Base-by-base conservation (phyloP, 441 rosid species). In the Euphorbia celastroides region DNA sequence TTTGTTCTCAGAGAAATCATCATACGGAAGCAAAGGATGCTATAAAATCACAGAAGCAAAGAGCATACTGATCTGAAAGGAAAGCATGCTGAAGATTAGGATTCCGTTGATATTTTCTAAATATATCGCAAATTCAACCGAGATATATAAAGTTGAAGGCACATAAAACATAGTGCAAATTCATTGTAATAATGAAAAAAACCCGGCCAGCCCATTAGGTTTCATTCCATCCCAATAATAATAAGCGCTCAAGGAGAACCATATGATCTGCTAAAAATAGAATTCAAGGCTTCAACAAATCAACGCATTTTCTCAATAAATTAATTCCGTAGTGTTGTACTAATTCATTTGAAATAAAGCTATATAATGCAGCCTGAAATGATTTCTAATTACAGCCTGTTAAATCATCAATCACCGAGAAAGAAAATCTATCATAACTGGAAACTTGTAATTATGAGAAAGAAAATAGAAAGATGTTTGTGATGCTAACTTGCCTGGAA, bases 401-500 rank as follows among this genome's bases (percentile, higher is more conserved):
- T 17, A 50, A 50, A 50, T 2, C 19, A 32, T 59, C 41, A 20
- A 59, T 31, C 62, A 31, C 27, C 23, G 20, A 7, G n/a, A 60
- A 36, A 34, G 22, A 13, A 16, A 54, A 60, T 32, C 22, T 59
- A 8, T 1, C 6, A 12, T 23, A 14, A 16, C 3, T 46, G 52
- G 7, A 16, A 46, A 46, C 20, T 5, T 0, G 0, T 6, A 26
- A 6, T 3, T 5, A 25, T 9, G 13, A 0, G 6, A 26, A 27
- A 25, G 4, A 56, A 20, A 25, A 50, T n/a, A 57, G 26, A 17
- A 9, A 31, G 32, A 5, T n/a, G 5, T 5, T 31, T 20, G 20
- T 31, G 28, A n/a, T 57, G 34, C 9, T 0, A 26, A 66, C n/a
- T 6, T 51, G 82, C 99, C 96, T 82, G 70, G 70, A 93, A 82